Evolutionary conservation across 2,329 filamentous ascomycete species (phyloP).

Genomic region (Plenodomus lindquistii): DNA sequence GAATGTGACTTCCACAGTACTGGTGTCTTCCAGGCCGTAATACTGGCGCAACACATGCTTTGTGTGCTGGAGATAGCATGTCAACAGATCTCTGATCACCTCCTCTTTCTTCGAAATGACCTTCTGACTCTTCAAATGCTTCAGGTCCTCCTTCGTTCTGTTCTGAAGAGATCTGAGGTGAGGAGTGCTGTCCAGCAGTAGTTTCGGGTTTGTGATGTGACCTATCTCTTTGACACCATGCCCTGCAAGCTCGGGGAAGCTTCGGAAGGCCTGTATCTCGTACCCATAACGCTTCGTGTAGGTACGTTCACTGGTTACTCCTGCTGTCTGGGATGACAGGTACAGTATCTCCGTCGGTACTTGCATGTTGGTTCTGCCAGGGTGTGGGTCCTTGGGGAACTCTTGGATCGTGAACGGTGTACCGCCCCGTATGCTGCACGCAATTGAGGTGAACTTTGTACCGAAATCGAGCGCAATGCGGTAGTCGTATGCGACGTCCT

Average conservation of each 20-base stretch:
- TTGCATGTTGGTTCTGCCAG: not conserved
- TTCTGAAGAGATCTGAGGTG: not conserved
- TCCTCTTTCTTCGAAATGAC: constrained; percentile 7
- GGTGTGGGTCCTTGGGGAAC: constrained; percentile 7
- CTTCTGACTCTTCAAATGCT: not conserved
- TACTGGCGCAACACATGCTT: constrained; percentile 1
- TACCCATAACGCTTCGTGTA: not conserved
- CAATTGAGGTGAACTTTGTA: constrained; percentile 12
- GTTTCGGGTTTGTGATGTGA: constrained; percentile 3
- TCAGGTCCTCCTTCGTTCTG: not conserved
- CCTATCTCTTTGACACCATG: too few relatives aligned
- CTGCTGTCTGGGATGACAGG: not conserved
- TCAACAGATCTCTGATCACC: constrained; percentile 7
- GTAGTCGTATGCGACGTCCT: too few relatives aligned
- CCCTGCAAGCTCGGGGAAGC: too few relatives aligned
- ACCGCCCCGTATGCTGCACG: not conserved
- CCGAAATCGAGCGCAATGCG: constrained; percentile 18
- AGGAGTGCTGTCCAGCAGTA: constrained; percentile 1
- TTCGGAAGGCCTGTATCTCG: not conserved
- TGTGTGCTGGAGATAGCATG: constrained; percentile 2
- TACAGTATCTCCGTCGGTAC: constrained; percentile 15
- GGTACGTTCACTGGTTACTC: too few relatives aligned
- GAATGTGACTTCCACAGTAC: constrained; percentile 15
- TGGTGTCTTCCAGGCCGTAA: not conserved
- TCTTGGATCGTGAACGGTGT: constrained; percentile 3